Conservation (phyloP, 371 early-diverging fungal species). For the Mortierella sp. region DNA sequence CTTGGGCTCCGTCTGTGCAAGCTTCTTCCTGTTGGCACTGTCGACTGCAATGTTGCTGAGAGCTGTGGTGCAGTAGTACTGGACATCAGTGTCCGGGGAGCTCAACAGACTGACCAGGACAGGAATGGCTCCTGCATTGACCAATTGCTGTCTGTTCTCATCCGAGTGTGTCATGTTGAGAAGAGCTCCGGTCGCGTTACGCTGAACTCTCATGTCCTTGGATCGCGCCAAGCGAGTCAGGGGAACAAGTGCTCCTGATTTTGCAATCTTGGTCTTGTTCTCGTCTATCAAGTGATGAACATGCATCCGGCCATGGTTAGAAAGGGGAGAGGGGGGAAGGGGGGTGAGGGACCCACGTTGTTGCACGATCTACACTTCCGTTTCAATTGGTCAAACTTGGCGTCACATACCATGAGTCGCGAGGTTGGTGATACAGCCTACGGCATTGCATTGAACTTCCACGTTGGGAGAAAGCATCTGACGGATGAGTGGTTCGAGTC, state of each 20-base stretch:
- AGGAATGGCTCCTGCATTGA: slow-evolving; percentile 88
- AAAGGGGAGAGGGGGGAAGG: not conserved
- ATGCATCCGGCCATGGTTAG: not conserved
- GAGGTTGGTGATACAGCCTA: slow-evolving; percentile 95
- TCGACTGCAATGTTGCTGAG: slow-evolving; percentile 95
- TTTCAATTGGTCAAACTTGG: no score
- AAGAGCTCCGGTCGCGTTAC: slow-evolving; percentile 94
- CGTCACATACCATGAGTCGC: slow-evolving; percentile 82
- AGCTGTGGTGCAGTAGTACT: slow-evolving; percentile 92
- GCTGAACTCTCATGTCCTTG: slow-evolving; percentile 87
- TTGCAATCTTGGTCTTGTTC: slow-evolving; percentile 89
- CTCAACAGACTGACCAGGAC: slow-evolving; percentile 83
- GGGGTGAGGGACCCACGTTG: not conserved
- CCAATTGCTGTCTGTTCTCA: slow-evolving; percentile 87
- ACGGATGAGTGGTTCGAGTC: slow-evolving; percentile 88
- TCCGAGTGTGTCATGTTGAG: slow-evolving; percentile 95
- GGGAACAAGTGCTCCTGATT: slow-evolving; percentile 83
- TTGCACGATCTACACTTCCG: no score
- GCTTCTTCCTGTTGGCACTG: slow-evolving; percentile 75
- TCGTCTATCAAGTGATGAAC: slow-evolving; percentile 65
- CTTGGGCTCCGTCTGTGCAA: slow-evolving; percentile 80
- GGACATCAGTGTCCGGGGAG: slow-evolving; percentile 87
- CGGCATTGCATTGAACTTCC: slow-evolving; percentile 96
- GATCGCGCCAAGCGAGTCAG: slow-evolving; percentile 84
- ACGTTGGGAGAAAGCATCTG: slow-evolving; percentile 89